Base-by-base conservation (phyloP, 1,139 yeast genomes). In the Kodamaea plutei region DNA sequence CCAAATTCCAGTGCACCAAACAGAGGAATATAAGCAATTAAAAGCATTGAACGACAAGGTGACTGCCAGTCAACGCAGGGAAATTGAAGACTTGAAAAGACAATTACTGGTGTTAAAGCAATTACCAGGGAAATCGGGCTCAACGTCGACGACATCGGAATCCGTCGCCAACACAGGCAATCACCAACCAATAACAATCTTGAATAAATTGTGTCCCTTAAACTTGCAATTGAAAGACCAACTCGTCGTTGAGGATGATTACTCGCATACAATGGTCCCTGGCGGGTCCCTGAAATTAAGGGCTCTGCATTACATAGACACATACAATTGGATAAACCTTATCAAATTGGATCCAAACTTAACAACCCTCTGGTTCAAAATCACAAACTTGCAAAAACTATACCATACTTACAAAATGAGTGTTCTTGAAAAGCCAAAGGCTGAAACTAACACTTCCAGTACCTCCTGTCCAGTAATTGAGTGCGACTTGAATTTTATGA, bases 271-370 rank as follows among this genome's bases (percentile, higher is more conserved):
- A 14, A 35, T 50, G 34, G 30, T 26, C 11, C 24, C 28, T 3
- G 15, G 25, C 13, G 19, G 12, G 14, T 12, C 9, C 11, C 16
- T 14, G 26, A 7, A 10, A 20, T n/a, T n/a, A 13, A 17, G 15
- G 20, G 23, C 31, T 2, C 33, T 24, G 15, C 34, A 34, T 30
- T 33, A 27, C 34, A 35, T 48, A 12, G 58, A 54, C 27, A 43
- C 59, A 3, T 65, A 59, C 44, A 54, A 63, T 15, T 68, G 73
- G 73, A 49, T 63, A 30, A 64, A 63, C 45, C 43, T 64, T 13
- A 54, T 68, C 30, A 56, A 58, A 29, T 35, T 67, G 19, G 74
- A 68, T 40, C 70, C 71, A 1, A 65, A 64, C 27, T 48, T 68
- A 20, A 61, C 71, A 5, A 49, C 58, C 3, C 48, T 68, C 28